Percentiles rank a stretch among this genome's conserved stretches.
phyloP scores from a whole-genome alignment of 345 rosid species.

The Salix arbutifolia region DNA sequence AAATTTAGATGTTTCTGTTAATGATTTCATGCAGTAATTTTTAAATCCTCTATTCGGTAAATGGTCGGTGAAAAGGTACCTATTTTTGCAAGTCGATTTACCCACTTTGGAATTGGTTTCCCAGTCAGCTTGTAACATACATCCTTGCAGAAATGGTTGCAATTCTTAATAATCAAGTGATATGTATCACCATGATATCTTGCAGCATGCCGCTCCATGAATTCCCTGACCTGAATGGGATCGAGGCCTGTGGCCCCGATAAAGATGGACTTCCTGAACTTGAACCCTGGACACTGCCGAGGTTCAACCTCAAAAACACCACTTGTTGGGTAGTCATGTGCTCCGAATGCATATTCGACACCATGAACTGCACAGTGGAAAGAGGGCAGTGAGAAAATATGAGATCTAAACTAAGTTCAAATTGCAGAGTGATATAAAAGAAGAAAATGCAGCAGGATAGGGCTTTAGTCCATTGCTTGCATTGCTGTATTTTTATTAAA shows the following conservation, averaged over 20 bases:
- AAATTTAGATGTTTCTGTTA: background rate
- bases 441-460: background rate
- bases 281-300: constrained; percentile 30
- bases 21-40: background rate
- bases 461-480: background rate
- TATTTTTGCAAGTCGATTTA: constrained; percentile 84
- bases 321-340: constrained; percentile 29
- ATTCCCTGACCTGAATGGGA: constrained; percentile 78
- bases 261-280: constrained; percentile 26
- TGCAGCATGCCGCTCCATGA: constrained; percentile 75
- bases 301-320: constrained; percentile 30
- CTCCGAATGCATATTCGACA: constrained; percentile 32
- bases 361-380: constrained; percentile 26
- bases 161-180: constrained; percentile 90
- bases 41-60: background rate
- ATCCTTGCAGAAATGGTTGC: constrained; percentile 94
- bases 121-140: constrained; percentile 72
- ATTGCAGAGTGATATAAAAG: background rate
- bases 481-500: background rate
- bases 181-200: constrained; percentile 85
- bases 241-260: constrained; percentile 87
- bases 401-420: background rate
- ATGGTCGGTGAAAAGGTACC: constrained; percentile 35
- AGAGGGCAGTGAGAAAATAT: background rate
- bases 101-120: constrained; percentile 86